Conservation (phyloP, 2,329 filamentous ascomycete genomes). For the Colletotrichum sp. region DNA sequence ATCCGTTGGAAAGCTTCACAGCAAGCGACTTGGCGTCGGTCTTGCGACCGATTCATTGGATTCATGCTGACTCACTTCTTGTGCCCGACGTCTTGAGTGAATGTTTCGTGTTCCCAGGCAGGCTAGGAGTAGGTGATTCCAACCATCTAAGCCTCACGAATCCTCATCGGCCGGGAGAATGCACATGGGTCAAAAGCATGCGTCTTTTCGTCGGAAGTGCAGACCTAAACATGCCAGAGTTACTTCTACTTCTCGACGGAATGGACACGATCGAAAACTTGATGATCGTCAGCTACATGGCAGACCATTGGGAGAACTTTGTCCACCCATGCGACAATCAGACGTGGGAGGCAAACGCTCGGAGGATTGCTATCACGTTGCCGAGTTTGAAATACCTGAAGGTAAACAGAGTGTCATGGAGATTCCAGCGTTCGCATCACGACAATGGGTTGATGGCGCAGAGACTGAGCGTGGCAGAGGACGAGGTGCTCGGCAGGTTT, state of each 20-base stretch:
- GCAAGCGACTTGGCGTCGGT: neutral
- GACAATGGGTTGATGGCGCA: neutral
- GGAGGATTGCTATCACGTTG: fast-evolving
- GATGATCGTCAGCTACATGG: neutral
- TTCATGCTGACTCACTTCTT: fast-evolving
- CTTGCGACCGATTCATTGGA: neutral
- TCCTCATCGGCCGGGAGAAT: neutral
- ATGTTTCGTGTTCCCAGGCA: neutral
- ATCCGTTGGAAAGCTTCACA: neutral
- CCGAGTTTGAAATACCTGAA: neutral
- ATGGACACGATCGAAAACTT: fast-evolving
- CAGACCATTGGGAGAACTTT: fast-evolving
- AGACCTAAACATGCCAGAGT: neutral
- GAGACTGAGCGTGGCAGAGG: neutral
- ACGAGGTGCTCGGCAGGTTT: neutral
- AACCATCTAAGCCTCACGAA: neutral
- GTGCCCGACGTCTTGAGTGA: fast-evolving
- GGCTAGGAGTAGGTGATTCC: neutral
- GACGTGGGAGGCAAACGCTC: neutral
- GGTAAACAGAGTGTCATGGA: neutral
- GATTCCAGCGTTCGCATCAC: neutral
- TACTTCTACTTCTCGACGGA: neutral
- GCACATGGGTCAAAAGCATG: neutral
- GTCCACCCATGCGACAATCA: fast-evolving
- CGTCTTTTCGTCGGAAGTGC: neutral